Evolutionary conservation across 345 rosid species (phyloP).

Genomic region (Trapa bicornis): DNA sequence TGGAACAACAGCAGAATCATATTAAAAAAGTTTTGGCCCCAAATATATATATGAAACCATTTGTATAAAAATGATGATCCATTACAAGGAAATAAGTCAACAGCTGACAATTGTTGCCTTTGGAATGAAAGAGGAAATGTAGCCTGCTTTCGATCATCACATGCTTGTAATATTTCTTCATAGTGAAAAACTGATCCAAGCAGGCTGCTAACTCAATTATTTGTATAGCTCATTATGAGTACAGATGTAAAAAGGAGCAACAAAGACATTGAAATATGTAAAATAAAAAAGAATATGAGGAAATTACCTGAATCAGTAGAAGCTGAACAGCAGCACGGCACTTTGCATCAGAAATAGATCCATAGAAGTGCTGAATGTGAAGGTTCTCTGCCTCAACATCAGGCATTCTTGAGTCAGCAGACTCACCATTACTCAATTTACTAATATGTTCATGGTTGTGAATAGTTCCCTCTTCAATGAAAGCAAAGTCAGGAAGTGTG

Average conservation of each 20-base stretch:
- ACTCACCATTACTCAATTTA: conserved; percentile 33
- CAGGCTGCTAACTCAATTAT: background rate
- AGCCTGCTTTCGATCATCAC: too few species aligned
- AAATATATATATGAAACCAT: background rate
- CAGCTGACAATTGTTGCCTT: too few species aligned
- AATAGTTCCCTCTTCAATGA: conserved; percentile 32
- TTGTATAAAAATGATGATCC: background rate
- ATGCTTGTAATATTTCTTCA: too few species aligned
- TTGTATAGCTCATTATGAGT: background rate
- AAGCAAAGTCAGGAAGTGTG: conserved; percentile 78
- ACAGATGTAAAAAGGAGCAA: background rate
- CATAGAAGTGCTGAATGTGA: conserved; percentile 36
- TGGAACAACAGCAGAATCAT: background rate
- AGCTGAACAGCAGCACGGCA: conserved; percentile 98
- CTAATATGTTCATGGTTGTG: conserved; percentile 19
- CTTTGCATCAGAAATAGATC: conserved; percentile 68
- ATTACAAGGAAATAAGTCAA: background rate
- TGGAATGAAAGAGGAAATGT: too few species aligned
- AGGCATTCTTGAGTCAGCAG: conserved; percentile 28
- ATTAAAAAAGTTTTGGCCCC: background rate
- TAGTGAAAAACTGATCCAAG: too few species aligned
- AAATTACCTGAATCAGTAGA: conserved; percentile 73
- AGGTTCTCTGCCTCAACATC: conserved; percentile 28
- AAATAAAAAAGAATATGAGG: conserved; percentile 4
- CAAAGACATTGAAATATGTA: background rate